Percentiles rank a stretch among this genome's conserved stretches.
Evolutionary conservation across 208 protist species (phyloP).

Genomic region (Angomonas deanei): DNA sequence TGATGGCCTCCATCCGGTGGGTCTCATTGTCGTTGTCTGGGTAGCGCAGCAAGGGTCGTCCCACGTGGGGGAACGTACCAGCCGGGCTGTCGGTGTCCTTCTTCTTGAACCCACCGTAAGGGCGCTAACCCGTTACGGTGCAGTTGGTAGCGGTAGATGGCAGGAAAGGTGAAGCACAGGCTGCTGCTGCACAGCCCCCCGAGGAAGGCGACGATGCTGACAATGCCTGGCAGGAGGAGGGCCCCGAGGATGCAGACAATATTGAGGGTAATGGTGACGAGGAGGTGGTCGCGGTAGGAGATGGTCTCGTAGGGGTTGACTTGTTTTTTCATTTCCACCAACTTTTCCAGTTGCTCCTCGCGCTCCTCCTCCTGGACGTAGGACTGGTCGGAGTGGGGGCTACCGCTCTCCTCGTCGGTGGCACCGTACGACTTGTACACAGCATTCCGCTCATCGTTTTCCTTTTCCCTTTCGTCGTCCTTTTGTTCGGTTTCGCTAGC

Average conservation of each 20-base stretch:
- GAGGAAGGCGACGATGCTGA: constrained; percentile 47
- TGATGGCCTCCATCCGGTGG: background rate
- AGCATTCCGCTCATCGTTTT: background rate
- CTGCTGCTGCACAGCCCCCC: constrained; percentile 58
- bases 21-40: constrained; percentile 1
- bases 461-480: constrained; percentile 4
- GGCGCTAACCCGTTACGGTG: constrained; percentile 23
- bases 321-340: constrained; percentile 28
- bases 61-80: background rate
- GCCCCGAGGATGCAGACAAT: constrained; percentile 38
- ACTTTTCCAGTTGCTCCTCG: constrained; percentile 13
- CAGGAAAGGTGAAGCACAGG: constrained; percentile 59
- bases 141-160: constrained; percentile 54
- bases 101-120: constrained; percentile 11
- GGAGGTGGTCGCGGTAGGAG: constrained; percentile 40
- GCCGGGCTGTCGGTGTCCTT: constrained; percentile 7
- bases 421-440: background rate
- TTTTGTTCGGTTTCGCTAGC: background rate
- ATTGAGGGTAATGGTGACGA: constrained; percentile 54
- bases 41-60: background rate
- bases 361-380: constrained; percentile 7
- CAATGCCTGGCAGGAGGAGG: constrained; percentile 50
- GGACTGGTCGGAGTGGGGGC: background rate
- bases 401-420: background rate
- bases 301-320: constrained; percentile 35